A percentile compares a stretch with the other conserved stretches of the same genome.
Evolutionary conservation across 805 yeast genomes (phyloP).

Genomic region (Candida andamanensis): DNA sequence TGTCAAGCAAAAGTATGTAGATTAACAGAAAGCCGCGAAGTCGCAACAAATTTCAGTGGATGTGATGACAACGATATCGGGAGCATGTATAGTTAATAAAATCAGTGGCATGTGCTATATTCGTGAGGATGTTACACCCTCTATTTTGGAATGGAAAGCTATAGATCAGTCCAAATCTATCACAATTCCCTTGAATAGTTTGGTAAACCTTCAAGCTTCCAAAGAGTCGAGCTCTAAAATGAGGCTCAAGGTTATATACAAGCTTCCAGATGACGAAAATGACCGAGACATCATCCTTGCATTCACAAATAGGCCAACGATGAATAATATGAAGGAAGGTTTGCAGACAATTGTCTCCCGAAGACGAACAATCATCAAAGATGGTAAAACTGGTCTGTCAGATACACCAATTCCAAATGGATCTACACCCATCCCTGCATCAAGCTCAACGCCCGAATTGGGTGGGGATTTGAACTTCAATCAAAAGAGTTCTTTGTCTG

Average conservation of each 20-base stretch:
- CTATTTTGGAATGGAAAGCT: slow-evolving; percentile 39
- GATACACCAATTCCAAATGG: slow-evolving; percentile 10
- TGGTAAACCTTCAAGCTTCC: slow-evolving; percentile 58
- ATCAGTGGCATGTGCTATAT: slow-evolving; percentile 37
- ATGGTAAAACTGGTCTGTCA: slow-evolving; percentile 8
- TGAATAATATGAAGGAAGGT: slow-evolving; percentile 67
- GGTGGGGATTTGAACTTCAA: slow-evolving; percentile 15
- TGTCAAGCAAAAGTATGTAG: no score
- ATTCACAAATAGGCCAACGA: slow-evolving; percentile 66
- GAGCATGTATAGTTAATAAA: slow-evolving; percentile 40
- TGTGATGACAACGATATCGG: slow-evolving; percentile 13
- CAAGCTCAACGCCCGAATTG: slow-evolving; percentile 1
- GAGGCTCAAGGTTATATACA: slow-evolving; percentile 55
- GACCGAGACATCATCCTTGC: slow-evolving; percentile 41
- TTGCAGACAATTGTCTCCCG: slow-evolving; percentile 67
- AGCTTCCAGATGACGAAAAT: slow-evolving; percentile 25
- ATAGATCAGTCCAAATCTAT: slow-evolving; percentile 33
- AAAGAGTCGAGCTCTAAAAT: slow-evolving; percentile 62
- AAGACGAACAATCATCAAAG: slow-evolving; percentile 46
- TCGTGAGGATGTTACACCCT: slow-evolving; percentile 39
- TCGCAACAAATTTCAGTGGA: no score
- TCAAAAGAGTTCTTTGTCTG: slow-evolving; percentile 26
- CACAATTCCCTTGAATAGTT: slow-evolving; percentile 29
- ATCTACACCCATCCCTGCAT: slow-evolving; percentile 11
- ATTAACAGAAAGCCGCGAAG: no score